Evolutionary conservation across 73 alveolate genomes (phyloP), one percentile per base, ranked within the genome.

Genomic region (Symbiodinium natans): DNA sequence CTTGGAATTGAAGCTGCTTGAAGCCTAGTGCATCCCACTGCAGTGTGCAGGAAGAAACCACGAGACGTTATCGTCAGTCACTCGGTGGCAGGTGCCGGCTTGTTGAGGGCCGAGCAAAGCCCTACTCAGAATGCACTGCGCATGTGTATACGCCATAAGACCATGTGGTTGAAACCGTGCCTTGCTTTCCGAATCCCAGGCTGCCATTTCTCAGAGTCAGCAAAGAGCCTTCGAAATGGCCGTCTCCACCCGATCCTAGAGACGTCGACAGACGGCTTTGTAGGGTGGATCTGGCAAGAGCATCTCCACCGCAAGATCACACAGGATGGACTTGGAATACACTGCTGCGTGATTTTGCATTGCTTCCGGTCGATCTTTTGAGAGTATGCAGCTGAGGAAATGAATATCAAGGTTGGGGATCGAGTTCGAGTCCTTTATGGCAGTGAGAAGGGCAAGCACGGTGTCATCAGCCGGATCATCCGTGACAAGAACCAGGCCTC

Each of bases 361-460:
- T 21, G 29, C 9, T 33, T 36, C 46, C 1, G 33, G 33, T 17
- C 29, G 52, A 2, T 36, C 29, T 34, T 75, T 75, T 42, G 52
- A 77, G 86, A 36, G 82, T 74, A 41, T 17, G 21, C 46, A 6
- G 46, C 38, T 31, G 27, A 86, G 93, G 87, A 71, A 82, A 90
- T 90, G 97, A 54, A 54, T 13, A 83, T 90, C 82, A 40, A 25
- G 43, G 98, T 92, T n/a, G 98, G 98, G 9, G 98, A 92, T 52
- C 90, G 98, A 5, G 98, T 92, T 54, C 98, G 98, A 1, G 98
- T 92, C 27, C 92, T 92, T 10, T 92, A 92, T 39, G 98, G 98
- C 68, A 92, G 92, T 52, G 98, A 92, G 73, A 92, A 92, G 83
- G 98, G 98, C 82, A 92, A 48, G 43, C 71, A 74, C 38, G 98